A percentile compares a stretch with the other conserved stretches of the same genome.
Evolutionary conservation across 2,329 filamentous ascomycete species (phyloP).

Genomic region (Pleomassaria siparia): DNA sequence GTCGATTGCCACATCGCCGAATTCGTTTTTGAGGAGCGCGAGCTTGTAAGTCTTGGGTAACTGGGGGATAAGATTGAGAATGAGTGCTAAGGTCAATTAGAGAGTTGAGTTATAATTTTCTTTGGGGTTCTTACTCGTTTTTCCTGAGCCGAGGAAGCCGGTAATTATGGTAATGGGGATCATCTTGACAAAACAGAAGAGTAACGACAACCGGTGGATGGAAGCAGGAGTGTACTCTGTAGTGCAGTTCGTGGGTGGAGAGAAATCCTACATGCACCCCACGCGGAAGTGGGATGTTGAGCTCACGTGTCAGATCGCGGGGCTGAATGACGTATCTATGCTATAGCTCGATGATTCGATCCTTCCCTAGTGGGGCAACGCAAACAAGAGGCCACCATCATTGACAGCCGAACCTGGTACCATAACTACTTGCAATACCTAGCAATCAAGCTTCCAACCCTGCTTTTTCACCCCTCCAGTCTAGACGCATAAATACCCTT

Average conservation of each 20-base stretch:
- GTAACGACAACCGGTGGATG: not conserved
- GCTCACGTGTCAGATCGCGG: conserved; percentile 8
- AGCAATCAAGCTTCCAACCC: conserved; percentile 6
- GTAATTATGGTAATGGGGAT: conserved; percentile 95
- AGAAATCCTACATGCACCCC: not conserved
- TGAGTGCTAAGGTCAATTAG: conserved; percentile 58
- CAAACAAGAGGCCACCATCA: not conserved
- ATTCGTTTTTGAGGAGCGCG: conserved; percentile 96
- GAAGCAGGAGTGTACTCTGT: not conserved
- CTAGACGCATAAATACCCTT: conserved; percentile 19
- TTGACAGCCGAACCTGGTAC: conserved; percentile 1
- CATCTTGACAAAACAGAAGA: conserved; percentile 15
- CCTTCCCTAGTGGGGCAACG: not conserved
- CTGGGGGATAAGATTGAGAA: conserved; percentile 91
- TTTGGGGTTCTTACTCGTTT: conserved; percentile 64
- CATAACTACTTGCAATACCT: too few species aligned
- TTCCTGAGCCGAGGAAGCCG: conserved; percentile 93
- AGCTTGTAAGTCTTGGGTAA: conserved; percentile 85
- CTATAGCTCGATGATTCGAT: not conserved
- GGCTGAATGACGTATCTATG: conserved; percentile 4
- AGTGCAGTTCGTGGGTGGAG: not conserved
- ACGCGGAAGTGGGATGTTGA: conserved; percentile 3
- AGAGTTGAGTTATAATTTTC: not conserved
- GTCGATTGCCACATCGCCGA: conserved; percentile 91
- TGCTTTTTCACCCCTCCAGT: not conserved